Conservation (phyloP, 345 rosid species). For the Linum usitatissimum region DNA sequence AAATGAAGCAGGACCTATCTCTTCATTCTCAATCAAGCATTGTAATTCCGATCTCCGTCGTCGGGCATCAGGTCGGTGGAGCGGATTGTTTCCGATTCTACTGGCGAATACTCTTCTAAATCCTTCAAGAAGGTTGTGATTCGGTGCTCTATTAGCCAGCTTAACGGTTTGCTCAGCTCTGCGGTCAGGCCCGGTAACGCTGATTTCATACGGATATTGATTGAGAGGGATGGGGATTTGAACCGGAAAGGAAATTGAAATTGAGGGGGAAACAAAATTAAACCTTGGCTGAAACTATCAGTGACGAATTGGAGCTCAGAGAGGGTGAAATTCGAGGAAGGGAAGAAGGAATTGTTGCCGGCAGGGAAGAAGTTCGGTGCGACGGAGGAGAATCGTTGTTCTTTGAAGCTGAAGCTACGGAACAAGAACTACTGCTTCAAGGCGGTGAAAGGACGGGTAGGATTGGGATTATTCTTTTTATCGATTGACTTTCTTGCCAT, state of each 20-base stretch:
- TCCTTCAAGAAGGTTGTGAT: constrained; percentile 31
- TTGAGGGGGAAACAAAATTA: background rate
- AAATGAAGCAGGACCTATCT: no score
- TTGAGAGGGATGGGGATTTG: constrained; percentile 36
- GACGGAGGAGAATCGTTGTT: constrained; percentile 18
- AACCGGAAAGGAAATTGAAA: constrained; percentile 15
- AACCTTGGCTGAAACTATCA: constrained; percentile 56
- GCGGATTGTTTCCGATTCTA: constrained; percentile 23
- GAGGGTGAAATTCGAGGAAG: constrained; percentile 39
- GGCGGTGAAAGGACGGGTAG: constrained; percentile 27
- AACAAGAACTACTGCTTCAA: constrained; percentile 29
- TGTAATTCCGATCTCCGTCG: constrained; percentile 38
- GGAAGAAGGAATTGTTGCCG: constrained; percentile 25
- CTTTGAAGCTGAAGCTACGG: constrained; percentile 53
- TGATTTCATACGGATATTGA: constrained; percentile 22
- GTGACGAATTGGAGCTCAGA: constrained; percentile 63
- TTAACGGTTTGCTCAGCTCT: constrained; percentile 32
- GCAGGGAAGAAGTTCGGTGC: constrained; percentile 25
- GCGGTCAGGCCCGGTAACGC: constrained; percentile 30
- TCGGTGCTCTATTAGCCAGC: constrained; percentile 34
- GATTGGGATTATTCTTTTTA: no score
- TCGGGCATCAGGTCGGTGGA: constrained; percentile 36
- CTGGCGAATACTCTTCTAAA: constrained; percentile 12
- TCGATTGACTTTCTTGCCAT: constrained; percentile 41
- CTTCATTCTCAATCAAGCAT: no score